Evolutionary conservation across 2,329 filamentous ascomycete genomes (phyloP).

Genomic region (Seiridium unicorne): DNA sequence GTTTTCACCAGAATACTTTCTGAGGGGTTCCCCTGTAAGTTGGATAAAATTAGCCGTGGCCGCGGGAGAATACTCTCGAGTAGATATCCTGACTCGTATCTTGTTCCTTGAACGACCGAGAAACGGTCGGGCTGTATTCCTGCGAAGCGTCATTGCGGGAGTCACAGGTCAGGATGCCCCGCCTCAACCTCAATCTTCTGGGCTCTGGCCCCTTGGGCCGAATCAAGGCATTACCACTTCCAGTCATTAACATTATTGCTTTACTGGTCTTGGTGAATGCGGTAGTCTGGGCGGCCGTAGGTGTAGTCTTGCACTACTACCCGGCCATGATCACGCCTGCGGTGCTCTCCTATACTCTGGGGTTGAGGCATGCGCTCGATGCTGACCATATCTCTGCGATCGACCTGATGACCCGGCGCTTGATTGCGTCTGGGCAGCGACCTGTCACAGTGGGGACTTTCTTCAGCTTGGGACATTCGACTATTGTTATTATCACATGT

Average conservation of each 20-base stretch:
- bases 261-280: slow-evolving; percentile 50
- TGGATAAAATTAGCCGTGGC: too few relatives aligned
- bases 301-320: slow-evolving; percentile 51
- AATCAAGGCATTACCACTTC: slow-evolving; percentile 25
- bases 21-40: too few relatives aligned
- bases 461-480: slow-evolving; percentile 91
- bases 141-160: too few relatives aligned
- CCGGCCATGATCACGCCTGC: slow-evolving; percentile 72
- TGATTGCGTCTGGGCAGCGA: slow-evolving; percentile 80
- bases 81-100: too few relatives aligned
- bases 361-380: slow-evolving; percentile 91
- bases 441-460: slow-evolving; percentile 93
- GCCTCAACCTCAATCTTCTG: slow-evolving; percentile 4
- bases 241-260: slow-evolving; percentile 46
- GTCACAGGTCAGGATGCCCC: slow-evolving; percentile 11
- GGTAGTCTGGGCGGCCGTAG: slow-evolving; percentile 53
- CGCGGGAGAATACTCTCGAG: too few relatives aligned
- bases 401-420: slow-evolving; percentile 87
- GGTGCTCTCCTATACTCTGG: slow-evolving; percentile 82
- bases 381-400: slow-evolving; percentile 90
- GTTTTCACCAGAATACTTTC: neutral
- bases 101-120: too few relatives aligned
- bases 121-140: too few relatives aligned
- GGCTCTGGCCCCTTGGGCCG: slow-evolving; percentile 17
- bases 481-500: slow-evolving; percentile 87